These are phyloP conservation scores for Aureobasidium pullulans DNA, from an alignment of 2,329 filamentous ascomycete genomes.

Conservation along the genomic window DNA sequence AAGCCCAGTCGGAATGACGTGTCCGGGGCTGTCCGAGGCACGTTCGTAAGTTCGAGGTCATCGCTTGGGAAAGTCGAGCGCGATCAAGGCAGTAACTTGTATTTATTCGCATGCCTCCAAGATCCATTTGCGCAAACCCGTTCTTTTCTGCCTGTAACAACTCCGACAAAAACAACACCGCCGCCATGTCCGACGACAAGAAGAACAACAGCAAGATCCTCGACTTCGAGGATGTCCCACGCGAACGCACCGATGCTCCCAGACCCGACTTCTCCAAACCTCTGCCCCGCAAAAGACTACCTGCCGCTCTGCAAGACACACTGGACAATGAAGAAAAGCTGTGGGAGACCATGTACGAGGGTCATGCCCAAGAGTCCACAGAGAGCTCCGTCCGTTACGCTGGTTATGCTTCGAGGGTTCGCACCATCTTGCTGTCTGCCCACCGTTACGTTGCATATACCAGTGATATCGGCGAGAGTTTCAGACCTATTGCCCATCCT, in stretches of 20 bases:
- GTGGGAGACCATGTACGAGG: constrained; percentile 69
- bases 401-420: constrained; percentile 69
- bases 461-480: constrained; percentile 88
- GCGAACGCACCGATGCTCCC: constrained; percentile 32
- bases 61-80: background rate
- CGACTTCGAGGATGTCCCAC: constrained; percentile 31
- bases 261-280: constrained; percentile 42
- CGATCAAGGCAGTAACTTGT: background rate
- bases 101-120: background rate
- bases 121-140: constrained; percentile 11
- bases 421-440: constrained; percentile 68
- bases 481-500: constrained; percentile 85
- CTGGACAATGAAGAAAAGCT: constrained; percentile 61
- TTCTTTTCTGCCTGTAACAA: background rate
- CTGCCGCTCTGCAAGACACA: constrained; percentile 48
- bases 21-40: background rate
- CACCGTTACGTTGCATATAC: constrained; percentile 98
- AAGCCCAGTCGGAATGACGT: background rate
- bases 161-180: background rate
- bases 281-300: constrained; percentile 44
- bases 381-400: constrained; percentile 84
- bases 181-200: constrained; percentile 9
- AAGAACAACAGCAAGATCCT: constrained; percentile 14
- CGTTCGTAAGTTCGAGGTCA: background rate
- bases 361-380: constrained; percentile 70